Evolutionary conservation across 1,284 basidiomycete species (phyloP).

Genomic region (Chondrostereum purpureum): DNA sequence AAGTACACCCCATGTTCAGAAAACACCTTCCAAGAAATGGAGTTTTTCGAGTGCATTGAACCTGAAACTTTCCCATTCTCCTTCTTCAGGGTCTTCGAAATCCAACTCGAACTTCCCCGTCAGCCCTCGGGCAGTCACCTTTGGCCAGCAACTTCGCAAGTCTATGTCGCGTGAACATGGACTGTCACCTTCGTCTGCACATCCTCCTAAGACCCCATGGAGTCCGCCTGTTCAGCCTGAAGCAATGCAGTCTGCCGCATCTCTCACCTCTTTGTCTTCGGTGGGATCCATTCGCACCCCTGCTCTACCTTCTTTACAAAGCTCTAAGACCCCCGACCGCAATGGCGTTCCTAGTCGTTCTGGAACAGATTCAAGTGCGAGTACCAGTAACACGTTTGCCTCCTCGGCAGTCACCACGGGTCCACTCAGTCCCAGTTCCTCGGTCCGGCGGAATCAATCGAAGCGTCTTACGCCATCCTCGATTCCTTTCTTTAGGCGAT

Average conservation of each 20-base stretch:
- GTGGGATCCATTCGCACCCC: constrained; percentile 53
- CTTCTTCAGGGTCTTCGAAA: constrained; percentile 51
- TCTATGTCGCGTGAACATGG: constrained; percentile 60
- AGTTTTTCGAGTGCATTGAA: constrained; percentile 90
- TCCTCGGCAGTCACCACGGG: constrained; percentile 40
- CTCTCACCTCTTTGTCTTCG: constrained; percentile 67
- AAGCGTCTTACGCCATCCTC: constrained; percentile 88
- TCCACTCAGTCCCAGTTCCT: constrained; percentile 66
- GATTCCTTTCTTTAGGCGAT: constrained; percentile 93
- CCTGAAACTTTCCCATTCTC: constrained; percentile 64
- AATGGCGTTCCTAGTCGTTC: constrained; percentile 48
- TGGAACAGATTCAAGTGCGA: constrained; percentile 66
- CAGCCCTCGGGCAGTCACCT: constrained; percentile 59
- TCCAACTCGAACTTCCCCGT: constrained; percentile 44
- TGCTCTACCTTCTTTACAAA: constrained; percentile 18
- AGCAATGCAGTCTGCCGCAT: constrained; percentile 70
- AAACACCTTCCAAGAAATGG: constrained; percentile 91
- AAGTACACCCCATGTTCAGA: constrained; percentile 38
- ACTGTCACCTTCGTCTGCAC: constrained; percentile 33
- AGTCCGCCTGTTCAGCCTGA: constrained; percentile 55
- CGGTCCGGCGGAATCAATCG: constrained; percentile 57
- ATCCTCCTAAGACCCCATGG: constrained; percentile 45
- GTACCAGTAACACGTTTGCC: constrained; percentile 49
- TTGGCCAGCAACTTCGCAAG: constrained; percentile 57
- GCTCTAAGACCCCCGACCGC: constrained; percentile 52